Evolutionary conservation across 352 stramenopile species (phyloP), one percentile per base, ranked within the genome.

Genomic region (Phytopythium cucurbitacearum): DNA sequence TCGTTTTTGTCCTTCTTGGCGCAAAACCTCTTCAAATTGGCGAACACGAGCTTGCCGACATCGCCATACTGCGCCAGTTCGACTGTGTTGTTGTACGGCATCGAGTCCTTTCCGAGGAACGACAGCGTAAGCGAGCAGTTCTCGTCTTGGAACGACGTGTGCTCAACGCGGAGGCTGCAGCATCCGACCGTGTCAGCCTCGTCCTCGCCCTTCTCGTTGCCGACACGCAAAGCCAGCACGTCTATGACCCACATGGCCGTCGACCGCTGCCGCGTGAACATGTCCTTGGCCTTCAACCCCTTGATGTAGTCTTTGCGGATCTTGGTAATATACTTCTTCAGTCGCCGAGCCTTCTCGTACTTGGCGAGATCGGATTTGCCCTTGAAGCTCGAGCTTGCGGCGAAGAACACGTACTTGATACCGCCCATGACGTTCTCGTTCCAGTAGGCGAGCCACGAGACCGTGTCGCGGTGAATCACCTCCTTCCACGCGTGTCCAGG

Each of bases 181-280:
- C 97, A 99, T 53, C 98, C 98, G 13, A 99, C 98, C 3, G 98
- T 99, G 65, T 99, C 98, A 41, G 98, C 98, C 62, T 98, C 95
- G 45, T 98, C 96, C 28, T 98, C 97, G 54, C 97, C 96, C 65
- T 99, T 99, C 63, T 99, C 98, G 53, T 98, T 98, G 55, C 98
- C 98, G 13, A 99, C 98, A 98, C 98, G 96, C 58, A 99, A 76
- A 7, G 98, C 98, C n/a, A 99, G 73, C 41, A 97, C 76, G 85
- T 99, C 98, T 67, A 99, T 99, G 39, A 99, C 94, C 97, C 97
- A 99, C 85, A 99, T 99, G n/a, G 97, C 97, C 33, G 97, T 99
- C 1, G 94, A 98, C 11, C 98, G 83, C 67, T 99, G 97, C 52
- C 85, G 80, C 15, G 75, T 89, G 47, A 94, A 92, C 68, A 90